Base-by-base conservation (phyloP, 2,329 filamentous ascomycete genomes). In the Stenocarpella maydis region DNA sequence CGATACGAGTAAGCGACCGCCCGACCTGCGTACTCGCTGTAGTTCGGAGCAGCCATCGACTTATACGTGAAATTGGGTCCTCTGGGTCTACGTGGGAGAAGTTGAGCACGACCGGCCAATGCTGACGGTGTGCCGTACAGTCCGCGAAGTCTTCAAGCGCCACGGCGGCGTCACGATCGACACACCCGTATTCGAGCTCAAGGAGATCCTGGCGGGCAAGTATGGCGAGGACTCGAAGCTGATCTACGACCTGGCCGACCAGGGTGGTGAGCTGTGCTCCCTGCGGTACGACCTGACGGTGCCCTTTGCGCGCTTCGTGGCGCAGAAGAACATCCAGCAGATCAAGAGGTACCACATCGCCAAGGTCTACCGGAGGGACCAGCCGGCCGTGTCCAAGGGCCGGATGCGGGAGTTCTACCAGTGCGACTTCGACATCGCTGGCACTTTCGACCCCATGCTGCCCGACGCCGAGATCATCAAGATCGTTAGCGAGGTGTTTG, bases 371-470 rank as follows among this genome's bases (percentile, higher is more conserved):
- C 86, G 92, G 72, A 84, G 92, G 78, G 92, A 95, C 45, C 70
- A 71, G 50, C 91, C 92, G 24, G 92, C 94, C 71, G 93, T 98
- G 83, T 93, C 91, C 72, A 96, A 97, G 79, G 95, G 95, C 64
- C 90, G 95, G 66, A 96, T 97, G 92, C 89, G 95, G 77, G 95
- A 98, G 82, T 97, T 97, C 81, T 97, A 97, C 83, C 95, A 98
- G 81, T 98, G 95, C 83, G 95, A 98, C 82, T 97, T 98, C 77
- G 95, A 98, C 78, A 95, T 98, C 81, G 95, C 95, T 15, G 94
- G 95, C 71, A 85, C 83, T 50, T 97, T 94, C 82, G 95, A 97
- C 78, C 82, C 93, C 66, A 97, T 98, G 94, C 87, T 97, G 31
- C 93, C 95, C 68, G 95, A 98, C 77, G 92, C 94, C 45, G 95